These are phyloP conservation scores for Populus trichocarpa DNA, from an alignment of 441 rosid genomes.

Conservation along the genomic window DNA sequence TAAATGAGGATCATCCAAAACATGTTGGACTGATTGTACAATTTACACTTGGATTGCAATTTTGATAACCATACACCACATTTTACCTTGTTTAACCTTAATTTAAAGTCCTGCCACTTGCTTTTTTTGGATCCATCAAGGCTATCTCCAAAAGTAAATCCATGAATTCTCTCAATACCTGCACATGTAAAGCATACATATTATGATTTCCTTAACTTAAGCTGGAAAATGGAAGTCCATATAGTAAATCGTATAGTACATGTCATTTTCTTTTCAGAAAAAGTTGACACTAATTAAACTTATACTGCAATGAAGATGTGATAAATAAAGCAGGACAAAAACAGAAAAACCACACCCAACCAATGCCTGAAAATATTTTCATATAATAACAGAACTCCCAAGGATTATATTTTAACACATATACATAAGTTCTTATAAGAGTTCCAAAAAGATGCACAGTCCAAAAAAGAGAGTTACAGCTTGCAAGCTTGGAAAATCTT, in stretches of 20 bases:
- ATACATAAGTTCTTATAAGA: not conserved
- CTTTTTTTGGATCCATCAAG: slow-evolving; percentile 55
- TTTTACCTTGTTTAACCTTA: slow-evolving; percentile 65
- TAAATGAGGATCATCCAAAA: not conserved
- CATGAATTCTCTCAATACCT: slow-evolving; percentile 97
- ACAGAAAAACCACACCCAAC: not conserved
- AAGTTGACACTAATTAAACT: not conserved
- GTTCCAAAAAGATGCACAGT: not conserved
- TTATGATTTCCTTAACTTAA: not conserved
- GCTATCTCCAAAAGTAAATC: slow-evolving; percentile 97
- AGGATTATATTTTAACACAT: no score
- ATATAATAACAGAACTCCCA: not conserved
- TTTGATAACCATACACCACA: not conserved
- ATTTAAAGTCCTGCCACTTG: slow-evolving; percentile 75
- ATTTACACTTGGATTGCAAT: not conserved
- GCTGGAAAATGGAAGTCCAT: not conserved
- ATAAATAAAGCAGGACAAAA: not conserved
- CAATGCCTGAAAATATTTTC: not conserved
- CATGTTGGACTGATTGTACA: not conserved
- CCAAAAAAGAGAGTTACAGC: not conserved
- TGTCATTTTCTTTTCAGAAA: not conserved
- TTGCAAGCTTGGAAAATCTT: not conserved
- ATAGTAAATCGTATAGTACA: not conserved
- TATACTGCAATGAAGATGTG: not conserved
- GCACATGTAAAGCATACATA: slow-evolving; percentile 7